These are phyloP conservation scores for Sporothrix phasma DNA, from an alignment of 2,329 filamentous ascomycete species.

Conservation along the genomic window DNA sequence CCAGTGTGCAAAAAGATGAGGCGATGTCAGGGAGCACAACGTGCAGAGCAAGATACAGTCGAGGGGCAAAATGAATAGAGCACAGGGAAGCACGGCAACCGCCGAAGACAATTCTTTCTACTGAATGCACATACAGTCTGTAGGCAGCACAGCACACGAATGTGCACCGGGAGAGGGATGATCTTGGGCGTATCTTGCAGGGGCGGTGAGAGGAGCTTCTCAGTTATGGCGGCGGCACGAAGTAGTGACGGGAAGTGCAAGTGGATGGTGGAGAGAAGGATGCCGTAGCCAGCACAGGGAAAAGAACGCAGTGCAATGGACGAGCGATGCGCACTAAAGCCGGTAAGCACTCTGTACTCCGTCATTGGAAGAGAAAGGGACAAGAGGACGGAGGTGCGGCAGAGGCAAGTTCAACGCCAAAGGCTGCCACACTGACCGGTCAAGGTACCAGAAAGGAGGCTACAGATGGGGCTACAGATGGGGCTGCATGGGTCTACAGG, in stretches of 20 bases:
- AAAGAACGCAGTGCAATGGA: not conserved
- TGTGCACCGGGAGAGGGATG: not conserved
- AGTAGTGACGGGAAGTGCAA: not conserved
- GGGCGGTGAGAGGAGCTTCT: not conserved
- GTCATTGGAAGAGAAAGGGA: not conserved
- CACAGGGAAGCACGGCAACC: not conserved
- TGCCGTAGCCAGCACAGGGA: not conserved
- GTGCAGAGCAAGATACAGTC: no score
- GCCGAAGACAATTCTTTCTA: not conserved
- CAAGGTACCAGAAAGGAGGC: not conserved
- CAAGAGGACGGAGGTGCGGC: not conserved
- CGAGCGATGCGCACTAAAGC: no score
- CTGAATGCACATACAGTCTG: not conserved
- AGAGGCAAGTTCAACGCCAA: no score
- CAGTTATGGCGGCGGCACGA: not conserved
- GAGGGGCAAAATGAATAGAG: no score
- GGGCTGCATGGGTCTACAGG: not conserved
- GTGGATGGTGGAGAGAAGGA: not conserved
- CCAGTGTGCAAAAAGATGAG: not conserved
- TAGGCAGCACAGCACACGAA: not conserved
- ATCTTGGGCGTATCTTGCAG: slow-evolving; percentile 1
- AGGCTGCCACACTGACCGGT: not conserved
- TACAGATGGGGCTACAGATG: no score
- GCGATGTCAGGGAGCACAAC: not conserved
- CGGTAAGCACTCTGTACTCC: no score